Conservation (phyloP, 1,284 basidiomycete species). For the Puccinia triticina region DNA sequence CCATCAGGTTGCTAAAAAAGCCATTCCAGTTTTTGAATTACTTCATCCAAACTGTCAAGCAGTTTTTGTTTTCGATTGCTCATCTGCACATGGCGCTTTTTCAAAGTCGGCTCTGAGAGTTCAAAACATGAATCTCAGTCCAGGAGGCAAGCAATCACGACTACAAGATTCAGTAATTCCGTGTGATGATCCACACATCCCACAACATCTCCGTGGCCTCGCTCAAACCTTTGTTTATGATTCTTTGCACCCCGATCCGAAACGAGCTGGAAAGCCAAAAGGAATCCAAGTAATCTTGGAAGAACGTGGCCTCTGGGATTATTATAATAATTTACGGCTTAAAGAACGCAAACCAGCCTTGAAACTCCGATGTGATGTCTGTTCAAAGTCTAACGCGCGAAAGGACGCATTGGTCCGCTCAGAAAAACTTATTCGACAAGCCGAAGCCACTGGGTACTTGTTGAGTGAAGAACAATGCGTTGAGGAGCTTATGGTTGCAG, state of each 20-base stretch:
- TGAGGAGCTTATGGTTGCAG: not conserved
- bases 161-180: not conserved
- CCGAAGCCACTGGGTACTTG: constrained; percentile 1
- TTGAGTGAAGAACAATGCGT: not conserved
- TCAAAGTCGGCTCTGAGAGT: constrained; percentile 17
- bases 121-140: constrained; percentile 28
- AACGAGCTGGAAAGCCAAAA: not conserved
- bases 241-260: not conserved
- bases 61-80: not conserved
- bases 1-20: not conserved
- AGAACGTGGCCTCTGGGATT: constrained; percentile 3
- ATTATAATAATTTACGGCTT: not conserved
- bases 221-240: not conserved
- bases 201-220: not conserved
- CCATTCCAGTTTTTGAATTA: not conserved
- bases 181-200: not conserved
- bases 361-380: not conserved
- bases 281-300: not conserved
- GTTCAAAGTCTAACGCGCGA: not conserved
- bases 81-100: not conserved
- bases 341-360: not conserved
- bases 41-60: not conserved
- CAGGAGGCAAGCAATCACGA: not conserved
- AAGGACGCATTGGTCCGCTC: not conserved
- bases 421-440: not conserved